Evolutionary conservation across 176 grass and related monocot species (phyloP).

Genomic region (Oryza punctata): DNA sequence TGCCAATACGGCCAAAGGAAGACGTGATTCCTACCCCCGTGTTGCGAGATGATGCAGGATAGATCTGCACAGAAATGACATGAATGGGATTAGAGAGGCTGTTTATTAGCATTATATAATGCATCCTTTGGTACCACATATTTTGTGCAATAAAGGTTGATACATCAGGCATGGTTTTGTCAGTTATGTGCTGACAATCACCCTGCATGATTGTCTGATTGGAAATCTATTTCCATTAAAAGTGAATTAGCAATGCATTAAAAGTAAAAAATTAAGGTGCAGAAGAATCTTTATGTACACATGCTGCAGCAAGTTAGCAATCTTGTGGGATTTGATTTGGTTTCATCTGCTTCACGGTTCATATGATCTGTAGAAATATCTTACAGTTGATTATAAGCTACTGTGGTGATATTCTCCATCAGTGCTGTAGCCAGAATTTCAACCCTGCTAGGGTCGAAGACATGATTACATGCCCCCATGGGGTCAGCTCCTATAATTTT

Average conservation of each 20-base stretch:
- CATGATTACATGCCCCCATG: background rate
- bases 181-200: background rate
- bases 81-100: background rate
- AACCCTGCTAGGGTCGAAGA: too few relatives aligned
- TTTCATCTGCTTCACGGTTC: background rate
- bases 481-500: background rate
- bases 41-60: slow-evolving; percentile 48
- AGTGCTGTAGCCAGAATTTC: background rate
- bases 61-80: slow-evolving; percentile 40
- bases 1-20: slow-evolving; percentile 60
- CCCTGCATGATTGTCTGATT: background rate
- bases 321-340: background rate
- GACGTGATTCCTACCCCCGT: slow-evolving; percentile 49
- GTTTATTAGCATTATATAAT: background rate
- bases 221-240: background rate
- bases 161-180: background rate
- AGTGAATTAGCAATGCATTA: background rate
- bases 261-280: background rate
- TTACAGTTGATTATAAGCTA: background rate
- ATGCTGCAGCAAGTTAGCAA: background rate
- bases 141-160: background rate
- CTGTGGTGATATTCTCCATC: background rate
- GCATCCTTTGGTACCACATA: background rate
- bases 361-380: background rate
- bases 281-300: background rate